Evolutionary conservation across 352 stramenopile genomes (phyloP), one percentile per base, ranked within the genome.

Genomic region (Phytophthora syringae): DNA sequence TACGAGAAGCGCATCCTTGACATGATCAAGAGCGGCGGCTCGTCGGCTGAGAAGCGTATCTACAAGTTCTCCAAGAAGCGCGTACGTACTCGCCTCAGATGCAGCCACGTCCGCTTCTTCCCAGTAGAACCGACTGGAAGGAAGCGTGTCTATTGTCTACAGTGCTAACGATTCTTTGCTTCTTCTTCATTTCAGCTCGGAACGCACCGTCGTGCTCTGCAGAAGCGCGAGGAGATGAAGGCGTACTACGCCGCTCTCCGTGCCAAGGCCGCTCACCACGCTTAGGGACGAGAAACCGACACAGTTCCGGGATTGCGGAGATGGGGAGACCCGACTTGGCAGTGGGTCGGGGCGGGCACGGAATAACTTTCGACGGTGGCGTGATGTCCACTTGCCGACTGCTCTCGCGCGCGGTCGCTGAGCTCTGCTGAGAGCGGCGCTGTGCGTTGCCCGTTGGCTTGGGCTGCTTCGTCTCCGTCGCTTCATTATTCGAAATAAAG

Each of bases 1-100:
- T 99, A 99, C 82, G 98, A 99, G 85, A 98, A 99, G 80, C 90
- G 98, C 73, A 98, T 99, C 74, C 92, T 99, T 68, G 98, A 99
- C 94, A 99, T 99, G 95, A 99, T 99, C 92, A 99, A 99, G 94
- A 98, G 93, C 64, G 95, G 95, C 67, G 96, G 96, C 75, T 97
- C 90, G 72, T 96, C 92, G 67, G 95, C 95, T 45, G 97, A 99
- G 71, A 99, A 99, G 94, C 93, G 97, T 77, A 96, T 99, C 83
- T 99, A 99, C 95, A 99, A 99, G 91, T 99, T 98, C 82, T 97
- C 97, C 76, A 99, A 99, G 92, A 96, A 97, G 81, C 82, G 89
- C 76, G 86, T 96, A 93, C 78, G 86, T 93, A 68, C 50, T 40
- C 42, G 39, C 7, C 24, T 42, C 20, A 51, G 24, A 10, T 28